Conservation (phyloP, 1,284 basidiomycete genomes). For the Somion occarium region DNA sequence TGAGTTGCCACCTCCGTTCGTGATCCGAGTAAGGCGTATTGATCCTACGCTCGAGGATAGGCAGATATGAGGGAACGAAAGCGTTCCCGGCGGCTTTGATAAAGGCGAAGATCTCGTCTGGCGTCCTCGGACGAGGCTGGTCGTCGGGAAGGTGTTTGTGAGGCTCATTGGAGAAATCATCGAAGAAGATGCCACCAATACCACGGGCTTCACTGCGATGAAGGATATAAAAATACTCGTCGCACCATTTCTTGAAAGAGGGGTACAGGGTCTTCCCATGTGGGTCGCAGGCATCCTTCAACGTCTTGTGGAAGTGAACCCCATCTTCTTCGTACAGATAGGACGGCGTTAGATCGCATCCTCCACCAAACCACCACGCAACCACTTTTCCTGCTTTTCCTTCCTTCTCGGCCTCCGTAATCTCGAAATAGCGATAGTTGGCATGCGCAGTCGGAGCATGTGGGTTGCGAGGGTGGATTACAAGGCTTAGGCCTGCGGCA, state of each 20-base stretch:
- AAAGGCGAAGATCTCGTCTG: slow-evolving; percentile 74
- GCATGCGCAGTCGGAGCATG: slow-evolving; percentile 91
- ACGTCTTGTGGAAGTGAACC: slow-evolving; percentile 78
- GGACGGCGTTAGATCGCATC: slow-evolving; percentile 92
- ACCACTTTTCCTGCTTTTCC: slow-evolving; percentile 43
- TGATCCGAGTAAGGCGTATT: slow-evolving; percentile 55
- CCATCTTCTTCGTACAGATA: slow-evolving; percentile 91
- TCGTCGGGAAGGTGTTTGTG: slow-evolving; percentile 53
- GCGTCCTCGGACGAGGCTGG: slow-evolving; percentile 47
- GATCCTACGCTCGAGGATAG: slow-evolving; percentile 66
- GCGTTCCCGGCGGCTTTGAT: slow-evolving; percentile 67
- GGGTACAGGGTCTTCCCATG: slow-evolving; percentile 74
- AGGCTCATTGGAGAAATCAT: slow-evolving; percentile 69
- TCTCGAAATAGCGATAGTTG: slow-evolving; percentile 98
- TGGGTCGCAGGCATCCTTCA: slow-evolving; percentile 75
- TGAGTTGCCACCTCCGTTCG: slow-evolving; percentile 83
- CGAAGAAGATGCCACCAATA: slow-evolving; percentile 95
- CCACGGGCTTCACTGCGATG: slow-evolving; percentile 90
- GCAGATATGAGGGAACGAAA: slow-evolving; percentile 87
- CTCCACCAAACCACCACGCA: slow-evolving; percentile 99
- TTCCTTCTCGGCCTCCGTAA: slow-evolving; percentile 47
- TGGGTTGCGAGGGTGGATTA: slow-evolving; percentile 93
- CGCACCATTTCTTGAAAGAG: slow-evolving; percentile 93
- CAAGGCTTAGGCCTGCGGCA: slow-evolving; percentile 87
- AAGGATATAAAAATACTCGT: slow-evolving; percentile 94